Conservation (phyloP, 108 stramenopile species). For the Bacterosira constricta region DNA sequence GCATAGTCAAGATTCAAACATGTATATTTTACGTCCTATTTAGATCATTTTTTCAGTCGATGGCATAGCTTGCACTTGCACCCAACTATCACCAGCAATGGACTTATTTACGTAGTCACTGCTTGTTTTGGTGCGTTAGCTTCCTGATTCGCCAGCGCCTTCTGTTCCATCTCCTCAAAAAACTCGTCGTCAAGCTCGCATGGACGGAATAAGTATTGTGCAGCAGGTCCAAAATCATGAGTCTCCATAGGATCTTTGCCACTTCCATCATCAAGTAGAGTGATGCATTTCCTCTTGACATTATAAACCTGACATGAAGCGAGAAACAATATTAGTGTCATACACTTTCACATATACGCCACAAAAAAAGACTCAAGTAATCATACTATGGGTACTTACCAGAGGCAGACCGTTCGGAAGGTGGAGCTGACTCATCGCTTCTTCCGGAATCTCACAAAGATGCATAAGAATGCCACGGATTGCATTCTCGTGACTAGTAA, state of each 20-base stretch:
- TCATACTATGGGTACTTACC: background rate
- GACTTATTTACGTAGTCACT: background rate
- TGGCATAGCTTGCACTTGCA: too few relatives aligned
- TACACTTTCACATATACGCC: constrained; percentile 25
- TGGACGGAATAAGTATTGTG: constrained; percentile 77
- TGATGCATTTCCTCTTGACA: constrained; percentile 68
- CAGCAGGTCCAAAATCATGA: constrained; percentile 78
- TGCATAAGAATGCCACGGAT: constrained; percentile 93
- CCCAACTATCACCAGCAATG: too few relatives aligned
- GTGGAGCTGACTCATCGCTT: constrained; percentile 85
- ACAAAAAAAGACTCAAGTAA: background rate
- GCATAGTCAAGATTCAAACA: too few relatives aligned
- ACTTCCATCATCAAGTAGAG: constrained; percentile 71
- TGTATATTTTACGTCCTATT: too few relatives aligned
- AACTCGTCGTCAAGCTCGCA: constrained; percentile 59
- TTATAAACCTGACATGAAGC: constrained; percentile 59
- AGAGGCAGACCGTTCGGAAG: constrained; percentile 88
- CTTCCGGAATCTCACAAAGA: constrained; percentile 88
- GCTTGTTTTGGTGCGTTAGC: background rate
- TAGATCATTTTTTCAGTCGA: too few relatives aligned
- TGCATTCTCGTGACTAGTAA: constrained; percentile 93
- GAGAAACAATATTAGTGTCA: too few relatives aligned
- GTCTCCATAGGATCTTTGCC: constrained; percentile 51
- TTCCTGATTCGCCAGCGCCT: constrained; percentile 18
- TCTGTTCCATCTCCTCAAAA: constrained; percentile 38